These are phyloP conservation scores for Volutella citrinella DNA, from an alignment of 2,329 filamentous ascomycete species.

Conservation along the genomic window DNA sequence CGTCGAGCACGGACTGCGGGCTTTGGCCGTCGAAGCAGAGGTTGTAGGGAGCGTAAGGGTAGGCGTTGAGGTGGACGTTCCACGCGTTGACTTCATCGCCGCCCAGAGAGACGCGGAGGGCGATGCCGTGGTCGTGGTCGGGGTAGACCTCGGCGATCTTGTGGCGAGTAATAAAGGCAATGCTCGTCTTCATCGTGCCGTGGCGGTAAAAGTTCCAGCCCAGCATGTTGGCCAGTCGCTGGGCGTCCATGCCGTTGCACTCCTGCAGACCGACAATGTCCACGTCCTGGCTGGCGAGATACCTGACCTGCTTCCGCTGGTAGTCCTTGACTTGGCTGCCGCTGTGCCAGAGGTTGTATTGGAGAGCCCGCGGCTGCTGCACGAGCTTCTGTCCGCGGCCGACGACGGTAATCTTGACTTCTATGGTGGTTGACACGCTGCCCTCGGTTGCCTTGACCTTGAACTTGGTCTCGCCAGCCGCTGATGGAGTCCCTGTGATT, in stretches of 20 bases:
- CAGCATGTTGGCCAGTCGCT: conserved; percentile 34
- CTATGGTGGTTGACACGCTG: conserved; percentile 22
- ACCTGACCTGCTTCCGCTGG: conserved; percentile 37
- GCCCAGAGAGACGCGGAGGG: conserved; percentile 33
- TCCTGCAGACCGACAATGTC: conserved; percentile 41
- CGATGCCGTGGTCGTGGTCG: conserved; percentile 25
- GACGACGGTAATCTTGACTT: conserved; percentile 32
- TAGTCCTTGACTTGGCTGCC: conserved; percentile 34
- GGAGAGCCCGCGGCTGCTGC: conserved; percentile 32
- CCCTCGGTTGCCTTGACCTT: conserved; percentile 26
- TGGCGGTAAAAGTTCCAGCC: conserved; percentile 36
- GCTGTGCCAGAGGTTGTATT: conserved; percentile 40
- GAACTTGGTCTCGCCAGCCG: conserved; percentile 17
- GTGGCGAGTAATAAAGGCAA: conserved; percentile 37
- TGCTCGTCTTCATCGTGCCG: conserved; percentile 25
- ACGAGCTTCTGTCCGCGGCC: conserved; percentile 26
- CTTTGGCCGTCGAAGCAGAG: conserved; percentile 35
- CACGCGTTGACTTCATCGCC: conserved; percentile 32
- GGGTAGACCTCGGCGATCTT: conserved; percentile 32
- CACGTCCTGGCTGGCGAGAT: conserved; percentile 28
- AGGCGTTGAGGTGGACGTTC: conserved; percentile 34
- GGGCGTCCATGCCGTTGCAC: too few species aligned
- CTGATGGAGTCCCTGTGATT: conserved; percentile 32
- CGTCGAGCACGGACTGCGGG: conserved; percentile 31
- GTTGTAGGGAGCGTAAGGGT: conserved; percentile 42